A percentile compares a stretch with the other conserved stretches of the same genome.
Conservation (phyloP, 2,329 filamentous ascomycete genomes). For the Didymellaceae sp. region DNA sequence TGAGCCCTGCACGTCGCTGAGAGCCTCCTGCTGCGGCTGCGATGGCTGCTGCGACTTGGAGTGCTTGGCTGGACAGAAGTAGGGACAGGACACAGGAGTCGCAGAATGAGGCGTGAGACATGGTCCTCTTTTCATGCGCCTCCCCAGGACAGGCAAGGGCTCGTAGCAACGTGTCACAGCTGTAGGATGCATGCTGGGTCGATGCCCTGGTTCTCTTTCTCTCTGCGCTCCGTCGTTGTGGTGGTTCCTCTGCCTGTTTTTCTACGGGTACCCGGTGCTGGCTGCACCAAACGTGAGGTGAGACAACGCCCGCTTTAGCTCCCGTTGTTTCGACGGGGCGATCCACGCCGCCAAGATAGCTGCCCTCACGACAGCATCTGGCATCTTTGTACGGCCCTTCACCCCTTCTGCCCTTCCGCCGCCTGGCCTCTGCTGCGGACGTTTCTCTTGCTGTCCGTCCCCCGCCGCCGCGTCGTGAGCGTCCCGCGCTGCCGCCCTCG, state of each 20-base stretch:
- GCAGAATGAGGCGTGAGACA: not conserved
- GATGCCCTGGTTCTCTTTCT: too few relatives aligned
- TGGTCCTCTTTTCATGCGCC: not conserved
- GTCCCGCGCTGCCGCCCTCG: conserved; percentile 32
- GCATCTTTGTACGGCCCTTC: conserved; percentile 31
- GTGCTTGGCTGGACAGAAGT: not conserved
- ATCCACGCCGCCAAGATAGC: conserved; percentile 29
- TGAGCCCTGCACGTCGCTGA: too few relatives aligned
- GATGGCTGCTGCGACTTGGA: not conserved
- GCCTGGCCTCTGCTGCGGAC: conserved; percentile 24
- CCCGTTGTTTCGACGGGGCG: conserved; percentile 32
- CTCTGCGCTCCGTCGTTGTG: too few relatives aligned
- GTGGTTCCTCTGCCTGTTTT: too few relatives aligned
- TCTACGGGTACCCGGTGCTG: too few relatives aligned
- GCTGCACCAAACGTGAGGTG: too few relatives aligned
- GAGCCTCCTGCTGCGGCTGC: not conserved
- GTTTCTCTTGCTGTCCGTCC: conserved; percentile 12
- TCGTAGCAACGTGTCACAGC: too few relatives aligned
- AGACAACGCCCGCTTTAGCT: conserved; percentile 18
- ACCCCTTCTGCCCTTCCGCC: conserved; percentile 19
- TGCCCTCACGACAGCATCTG: conserved; percentile 23
- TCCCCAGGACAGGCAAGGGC: too few relatives aligned
- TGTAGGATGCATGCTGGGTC: too few relatives aligned
- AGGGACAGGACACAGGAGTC: too few relatives aligned
- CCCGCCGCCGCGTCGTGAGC: conserved; percentile 14